phyloP scores from a whole-genome alignment of 805 yeast genomes.

The Danielozyma ontarioensis region DNA sequence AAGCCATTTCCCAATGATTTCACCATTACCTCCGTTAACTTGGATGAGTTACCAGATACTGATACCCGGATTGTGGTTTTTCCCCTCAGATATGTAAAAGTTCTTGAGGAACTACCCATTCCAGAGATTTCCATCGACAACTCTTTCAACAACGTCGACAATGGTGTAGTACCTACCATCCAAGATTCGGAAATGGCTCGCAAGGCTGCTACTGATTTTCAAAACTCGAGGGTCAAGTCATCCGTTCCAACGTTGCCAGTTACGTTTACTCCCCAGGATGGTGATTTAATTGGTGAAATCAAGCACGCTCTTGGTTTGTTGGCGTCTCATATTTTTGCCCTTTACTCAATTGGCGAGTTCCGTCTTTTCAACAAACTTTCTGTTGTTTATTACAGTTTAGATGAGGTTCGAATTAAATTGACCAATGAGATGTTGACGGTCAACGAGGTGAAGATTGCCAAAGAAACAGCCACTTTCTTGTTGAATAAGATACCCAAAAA shows the following conservation, averaged over 20 bases:
- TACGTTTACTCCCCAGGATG: slow-evolving; percentile 37
- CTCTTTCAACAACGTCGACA: slow-evolving; percentile 22
- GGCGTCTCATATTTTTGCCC: slow-evolving; percentile 59
- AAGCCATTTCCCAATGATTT: slow-evolving; percentile 70
- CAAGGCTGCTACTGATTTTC: slow-evolving; percentile 14
- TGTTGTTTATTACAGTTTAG: slow-evolving; percentile 49
- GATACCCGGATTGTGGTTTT: slow-evolving; percentile 51
- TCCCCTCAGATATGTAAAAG: slow-evolving; percentile 52
- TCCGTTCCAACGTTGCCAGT: slow-evolving; percentile 52
- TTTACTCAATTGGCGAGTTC: slow-evolving; percentile 69
- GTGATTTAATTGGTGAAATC: slow-evolving; percentile 49
- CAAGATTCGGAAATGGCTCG: slow-evolving; percentile 25
- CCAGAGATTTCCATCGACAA: slow-evolving; percentile 21
- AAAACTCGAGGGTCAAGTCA: slow-evolving; percentile 1
- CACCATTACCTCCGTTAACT: slow-evolving; percentile 52
- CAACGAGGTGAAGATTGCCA: slow-evolving; percentile 45
- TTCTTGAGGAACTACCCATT: slow-evolving; percentile 39
- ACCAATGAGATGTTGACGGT: slow-evolving; percentile 46
- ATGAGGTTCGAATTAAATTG: slow-evolving; percentile 53
- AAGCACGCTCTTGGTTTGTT: slow-evolving; percentile 52
- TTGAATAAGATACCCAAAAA: slow-evolving; percentile 59
- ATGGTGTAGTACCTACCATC: slow-evolving; percentile 27
- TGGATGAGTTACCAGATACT: slow-evolving; percentile 59
- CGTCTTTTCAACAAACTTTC: slow-evolving; percentile 54
- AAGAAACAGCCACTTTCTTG: slow-evolving; percentile 46